Conservation (phyloP, 768 basidiomycete species). For the Leccinum pellstonianum region DNA sequence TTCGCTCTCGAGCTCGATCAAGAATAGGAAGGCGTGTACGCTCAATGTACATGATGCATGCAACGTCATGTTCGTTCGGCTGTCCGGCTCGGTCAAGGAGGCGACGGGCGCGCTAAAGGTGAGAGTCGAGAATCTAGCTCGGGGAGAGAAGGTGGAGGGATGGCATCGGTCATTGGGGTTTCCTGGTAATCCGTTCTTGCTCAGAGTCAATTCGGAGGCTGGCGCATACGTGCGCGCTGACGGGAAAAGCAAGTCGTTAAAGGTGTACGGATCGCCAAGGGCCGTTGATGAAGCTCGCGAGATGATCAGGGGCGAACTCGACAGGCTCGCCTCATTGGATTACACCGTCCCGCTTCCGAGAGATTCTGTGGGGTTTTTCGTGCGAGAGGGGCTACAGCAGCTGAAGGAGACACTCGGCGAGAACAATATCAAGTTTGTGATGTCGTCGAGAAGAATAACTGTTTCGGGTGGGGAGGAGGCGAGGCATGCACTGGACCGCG, state of each 20-base stretch:
- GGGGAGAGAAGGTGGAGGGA: conserved; percentile 47
- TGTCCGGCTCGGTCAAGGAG: conserved; percentile 53
- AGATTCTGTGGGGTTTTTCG: conserved; percentile 47
- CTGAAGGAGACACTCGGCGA: conserved; percentile 43
- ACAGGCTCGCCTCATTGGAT: conserved; percentile 36
- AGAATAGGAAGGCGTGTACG: conserved; percentile 37
- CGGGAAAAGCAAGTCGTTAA: conserved; percentile 43
- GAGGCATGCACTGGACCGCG: conserved; percentile 42
- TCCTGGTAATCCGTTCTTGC: conserved; percentile 34
- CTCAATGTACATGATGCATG: conserved; percentile 30
- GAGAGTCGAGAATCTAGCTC: conserved; percentile 49
- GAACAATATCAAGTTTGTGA: conserved; percentile 41
- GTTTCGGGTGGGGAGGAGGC: conserved; percentile 59
- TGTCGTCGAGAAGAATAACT: conserved; percentile 38
- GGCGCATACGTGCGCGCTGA: conserved; percentile 43
- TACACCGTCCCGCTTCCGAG: conserved; percentile 31
- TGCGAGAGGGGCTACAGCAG: conserved; percentile 46
- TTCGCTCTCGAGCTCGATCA: conserved; percentile 36
- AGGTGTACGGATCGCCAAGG: conserved; percentile 40
- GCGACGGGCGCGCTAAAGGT: conserved; percentile 58
- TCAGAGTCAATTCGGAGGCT: conserved; percentile 34
- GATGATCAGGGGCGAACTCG: conserved; percentile 48
- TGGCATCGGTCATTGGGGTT: conserved; percentile 50
- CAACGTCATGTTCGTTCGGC: conserved; percentile 37
- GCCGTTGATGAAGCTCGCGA: conserved; percentile 35